Evolutionary conservation across 202 grass and related monocot species (phyloP).

Genomic region (Digitaria exilis): DNA sequence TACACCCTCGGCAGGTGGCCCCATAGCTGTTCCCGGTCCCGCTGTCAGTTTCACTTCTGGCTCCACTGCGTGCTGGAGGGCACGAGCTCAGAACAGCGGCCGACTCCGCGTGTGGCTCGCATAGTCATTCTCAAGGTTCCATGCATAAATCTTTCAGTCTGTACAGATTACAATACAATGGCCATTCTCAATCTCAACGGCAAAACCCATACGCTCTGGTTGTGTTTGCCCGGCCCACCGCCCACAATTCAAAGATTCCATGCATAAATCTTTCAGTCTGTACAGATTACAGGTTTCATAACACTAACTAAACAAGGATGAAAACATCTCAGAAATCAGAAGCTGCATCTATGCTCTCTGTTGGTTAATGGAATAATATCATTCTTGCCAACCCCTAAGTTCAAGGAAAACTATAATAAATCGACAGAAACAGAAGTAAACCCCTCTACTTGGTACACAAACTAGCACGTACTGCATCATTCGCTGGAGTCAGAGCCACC

Average conservation of each 20-base stretch:
- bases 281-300: conserved; percentile 39
- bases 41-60: neutral
- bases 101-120: neutral
- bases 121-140: no score
- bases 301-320: conserved; percentile 4
- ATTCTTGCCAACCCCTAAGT: conserved; percentile 3
- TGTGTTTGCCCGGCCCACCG: neutral
- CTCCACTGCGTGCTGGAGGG: neutral
- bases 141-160: no score
- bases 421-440: conserved; percentile 17
- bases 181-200: neutral
- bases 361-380: conserved; percentile 37
- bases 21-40: neutral
- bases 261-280: conserved; percentile 32
- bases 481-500: conserved; percentile 34
- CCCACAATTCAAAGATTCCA: neutral
- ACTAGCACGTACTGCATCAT: conserved; percentile 1
- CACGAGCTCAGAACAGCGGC: neutral
- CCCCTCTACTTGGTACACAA: neutral
- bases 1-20: neutral
- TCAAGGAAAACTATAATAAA: conserved; percentile 3
- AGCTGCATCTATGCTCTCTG: conserved; percentile 40
- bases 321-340: conserved; percentile 17
- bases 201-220: neutral
- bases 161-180: no score